Percentiles rank a stretch among this genome's conserved stretches.
phyloP scores from a whole-genome alignment of 805 yeast species.

The Pichia insulana region DNA sequence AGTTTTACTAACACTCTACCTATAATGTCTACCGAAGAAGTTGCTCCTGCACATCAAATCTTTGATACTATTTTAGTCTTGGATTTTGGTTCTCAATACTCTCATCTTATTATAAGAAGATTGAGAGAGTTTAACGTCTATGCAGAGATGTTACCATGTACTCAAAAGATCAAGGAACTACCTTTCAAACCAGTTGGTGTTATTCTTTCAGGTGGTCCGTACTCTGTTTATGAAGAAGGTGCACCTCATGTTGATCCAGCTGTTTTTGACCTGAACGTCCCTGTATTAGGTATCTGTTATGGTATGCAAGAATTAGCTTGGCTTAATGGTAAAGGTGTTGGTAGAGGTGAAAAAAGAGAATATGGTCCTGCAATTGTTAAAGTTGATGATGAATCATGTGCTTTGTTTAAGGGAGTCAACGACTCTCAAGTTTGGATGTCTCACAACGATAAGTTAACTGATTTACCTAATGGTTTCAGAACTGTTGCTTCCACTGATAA shows the following conservation, averaged over 20 bases:
- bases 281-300: slow-evolving; percentile 95
- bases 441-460: slow-evolving; percentile 91
- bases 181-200: slow-evolving; percentile 95
- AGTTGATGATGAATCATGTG: slow-evolving; percentile 59
- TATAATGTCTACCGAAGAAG: slow-evolving; percentile 18
- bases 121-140: slow-evolving; percentile 95
- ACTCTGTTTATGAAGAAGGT: slow-evolving; percentile 90
- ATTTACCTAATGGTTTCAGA: slow-evolving; percentile 82
- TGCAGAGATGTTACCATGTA: slow-evolving; percentile 99
- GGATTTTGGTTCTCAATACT: slow-evolving; percentile 97
- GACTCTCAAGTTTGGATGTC: slow-evolving; percentile 99
- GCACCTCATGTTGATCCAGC: slow-evolving; percentile 97
- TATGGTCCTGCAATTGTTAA: slow-evolving; percentile 95
- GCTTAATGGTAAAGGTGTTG: slow-evolving; percentile 91
- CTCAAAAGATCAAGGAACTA: slow-evolving; percentile 89
- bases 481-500: slow-evolving; percentile 86
- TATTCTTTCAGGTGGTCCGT: slow-evolving; percentile 94
- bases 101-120: slow-evolving; percentile 94
- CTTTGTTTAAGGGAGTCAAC: slow-evolving; percentile 80
- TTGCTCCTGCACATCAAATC: slow-evolving; percentile 65
- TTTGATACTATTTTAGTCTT: slow-evolving; percentile 96
- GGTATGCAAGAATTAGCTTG: slow-evolving; percentile 99
- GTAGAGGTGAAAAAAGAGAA: slow-evolving; percentile 95
- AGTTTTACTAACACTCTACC: no score
- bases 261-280: slow-evolving; percentile 83